Percentiles rank a stretch among this genome's conserved stretches.
phyloP scores from a whole-genome alignment of 352 stramenopile species.

The Phytophthora boehmeriae region DNA sequence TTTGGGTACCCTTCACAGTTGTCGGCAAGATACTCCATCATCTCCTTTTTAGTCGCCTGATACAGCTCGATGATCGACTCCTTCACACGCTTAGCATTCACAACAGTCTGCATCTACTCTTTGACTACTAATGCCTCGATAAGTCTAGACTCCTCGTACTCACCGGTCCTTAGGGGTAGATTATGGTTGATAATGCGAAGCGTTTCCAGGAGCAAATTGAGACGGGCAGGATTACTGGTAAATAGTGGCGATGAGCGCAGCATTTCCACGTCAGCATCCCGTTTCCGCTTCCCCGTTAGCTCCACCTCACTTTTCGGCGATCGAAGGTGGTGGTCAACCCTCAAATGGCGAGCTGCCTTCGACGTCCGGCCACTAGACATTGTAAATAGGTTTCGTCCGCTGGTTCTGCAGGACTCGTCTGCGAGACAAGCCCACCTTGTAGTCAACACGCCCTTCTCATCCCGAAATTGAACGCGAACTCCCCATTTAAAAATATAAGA shows the following conservation, averaged over 20 bases:
- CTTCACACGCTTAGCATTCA: not conserved
- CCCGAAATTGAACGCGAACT: not conserved
- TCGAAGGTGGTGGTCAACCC: not conserved
- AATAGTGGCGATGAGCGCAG: not conserved
- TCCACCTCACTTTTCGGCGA: not conserved
- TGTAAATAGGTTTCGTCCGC: not conserved
- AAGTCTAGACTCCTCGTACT: not conserved
- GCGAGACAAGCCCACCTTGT: not conserved
- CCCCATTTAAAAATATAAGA: not conserved
- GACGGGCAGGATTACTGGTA: not conserved
- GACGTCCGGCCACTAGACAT: not conserved
- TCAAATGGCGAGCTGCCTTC: not conserved
- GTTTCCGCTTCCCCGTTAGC: not conserved
- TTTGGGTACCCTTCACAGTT: not conserved
- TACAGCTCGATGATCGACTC: not conserved
- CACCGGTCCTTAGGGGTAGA: not conserved
- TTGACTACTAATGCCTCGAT: not conserved
- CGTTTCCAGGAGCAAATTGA: no score
- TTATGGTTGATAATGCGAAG: conserved; percentile 2
- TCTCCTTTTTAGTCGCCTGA: not conserved
- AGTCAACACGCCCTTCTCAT: not conserved
- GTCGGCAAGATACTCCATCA: not conserved
- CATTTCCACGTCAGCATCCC: not conserved
- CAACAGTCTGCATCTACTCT: not conserved
- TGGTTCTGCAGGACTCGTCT: not conserved